phyloP scores from a whole-genome alignment of 495 filamentous ascomycete genomes.

The Hypoxylon intermedium region DNA sequence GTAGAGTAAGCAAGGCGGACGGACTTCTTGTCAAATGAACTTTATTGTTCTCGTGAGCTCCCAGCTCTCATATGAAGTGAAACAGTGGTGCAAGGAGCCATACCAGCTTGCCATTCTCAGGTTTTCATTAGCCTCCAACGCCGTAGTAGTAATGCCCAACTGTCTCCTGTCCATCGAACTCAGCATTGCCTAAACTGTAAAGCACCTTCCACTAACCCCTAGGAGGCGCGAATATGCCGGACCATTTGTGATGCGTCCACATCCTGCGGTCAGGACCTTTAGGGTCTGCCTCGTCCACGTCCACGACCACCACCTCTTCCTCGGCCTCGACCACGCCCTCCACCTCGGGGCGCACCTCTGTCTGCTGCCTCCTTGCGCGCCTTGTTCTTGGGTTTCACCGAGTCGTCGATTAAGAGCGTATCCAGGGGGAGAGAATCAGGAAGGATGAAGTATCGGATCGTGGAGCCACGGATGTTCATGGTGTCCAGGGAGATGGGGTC shows the following conservation, averaged over 20 bases:
- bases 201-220: not conserved
- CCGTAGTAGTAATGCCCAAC: conserved; percentile 29
- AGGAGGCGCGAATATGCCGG: conserved; percentile 7
- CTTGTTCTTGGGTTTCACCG: conserved; percentile 99
- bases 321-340: conserved; percentile 62
- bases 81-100: conserved; percentile 31
- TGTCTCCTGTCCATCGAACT: conserved; percentile 19
- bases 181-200: conserved; percentile 10
- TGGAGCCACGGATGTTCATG: conserved; percentile 95
- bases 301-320: conserved; percentile 69
- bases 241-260: not conserved
- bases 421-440: conserved; percentile 94
- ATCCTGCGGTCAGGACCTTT: not conserved
- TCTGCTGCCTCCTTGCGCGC: conserved; percentile 87
- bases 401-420: conserved; percentile 92
- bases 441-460: conserved; percentile 91
- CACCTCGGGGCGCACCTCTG: conserved; percentile 64
- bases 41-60: conserved; percentile 34
- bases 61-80: conserved; percentile 25
- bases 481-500: conserved; percentile 86
- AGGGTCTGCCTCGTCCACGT: conserved; percentile 66
- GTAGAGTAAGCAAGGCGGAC: conserved; percentile 15
- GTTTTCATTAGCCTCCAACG: conserved; percentile 37
- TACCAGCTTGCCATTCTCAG: conserved; percentile 37
- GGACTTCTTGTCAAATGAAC: conserved; percentile 16